These are phyloP conservation scores for Anthracocystis walkeri DNA, from an alignment of 1,284 basidiomycete species.

Conservation along the genomic window DNA sequence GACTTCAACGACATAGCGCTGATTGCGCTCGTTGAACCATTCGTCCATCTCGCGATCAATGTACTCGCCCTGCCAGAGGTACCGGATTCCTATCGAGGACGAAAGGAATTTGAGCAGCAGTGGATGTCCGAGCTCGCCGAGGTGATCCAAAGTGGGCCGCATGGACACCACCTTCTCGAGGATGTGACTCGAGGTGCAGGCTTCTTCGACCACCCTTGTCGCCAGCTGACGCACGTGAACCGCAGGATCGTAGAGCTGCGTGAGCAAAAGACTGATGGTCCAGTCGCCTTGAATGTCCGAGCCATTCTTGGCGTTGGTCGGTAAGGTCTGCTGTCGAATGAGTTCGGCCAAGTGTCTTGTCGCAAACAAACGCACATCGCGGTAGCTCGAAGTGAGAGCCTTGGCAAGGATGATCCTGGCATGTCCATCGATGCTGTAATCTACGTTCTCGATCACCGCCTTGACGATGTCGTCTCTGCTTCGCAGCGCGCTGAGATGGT, in stretches of 20 bases:
- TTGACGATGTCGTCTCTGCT: slow-evolving; percentile 91
- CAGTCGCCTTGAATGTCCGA: slow-evolving; percentile 53
- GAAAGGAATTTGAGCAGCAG: slow-evolving; percentile 90
- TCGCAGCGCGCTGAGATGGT: slow-evolving; percentile 88
- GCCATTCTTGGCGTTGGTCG: slow-evolving; percentile 26
- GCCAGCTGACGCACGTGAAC: slow-evolving; percentile 90
- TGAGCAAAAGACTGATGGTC: slow-evolving; percentile 78
- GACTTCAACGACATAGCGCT: slow-evolving; percentile 85
- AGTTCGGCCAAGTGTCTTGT: slow-evolving; percentile 83
- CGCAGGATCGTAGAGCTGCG: slow-evolving; percentile 93
- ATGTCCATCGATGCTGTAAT: slow-evolving; percentile 71
- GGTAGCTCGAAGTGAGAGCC: slow-evolving; percentile 77
- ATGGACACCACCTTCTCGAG: slow-evolving; percentile 92
- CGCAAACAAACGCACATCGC: slow-evolving; percentile 78
- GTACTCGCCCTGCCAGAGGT: slow-evolving; percentile 89
- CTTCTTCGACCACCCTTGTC: slow-evolving; percentile 87
- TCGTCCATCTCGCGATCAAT: slow-evolving; percentile 94
- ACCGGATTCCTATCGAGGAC: slow-evolving; percentile 89
- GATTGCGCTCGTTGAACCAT: slow-evolving; percentile 87
- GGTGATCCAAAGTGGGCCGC: slow-evolving; percentile 92
- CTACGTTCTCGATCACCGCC: slow-evolving; percentile 89
- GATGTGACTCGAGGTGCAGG: slow-evolving; percentile 84
- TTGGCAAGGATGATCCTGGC: slow-evolving; percentile 80
- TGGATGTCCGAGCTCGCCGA: slow-evolving; percentile 90
- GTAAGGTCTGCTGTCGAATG: slow-evolving; percentile 46